A percentile compares a stretch with the other conserved stretches of the same genome.
Conservation (phyloP, 805 yeast genomes). For the Lipomyces sp. region DNA sequence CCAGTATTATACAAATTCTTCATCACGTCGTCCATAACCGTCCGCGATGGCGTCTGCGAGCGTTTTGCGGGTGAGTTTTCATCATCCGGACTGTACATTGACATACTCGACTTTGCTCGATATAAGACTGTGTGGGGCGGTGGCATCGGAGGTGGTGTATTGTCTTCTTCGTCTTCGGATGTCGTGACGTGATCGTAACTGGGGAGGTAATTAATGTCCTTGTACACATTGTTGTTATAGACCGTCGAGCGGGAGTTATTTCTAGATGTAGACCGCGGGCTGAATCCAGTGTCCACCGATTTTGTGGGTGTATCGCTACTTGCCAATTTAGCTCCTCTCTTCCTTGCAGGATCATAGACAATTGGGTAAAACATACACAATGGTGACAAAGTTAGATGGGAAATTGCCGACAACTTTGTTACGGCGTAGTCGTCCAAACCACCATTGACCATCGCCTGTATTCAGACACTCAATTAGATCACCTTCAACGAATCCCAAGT, state of each 20-base stretch:
- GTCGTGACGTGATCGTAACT: background rate
- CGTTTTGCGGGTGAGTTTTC: conserved; percentile 17
- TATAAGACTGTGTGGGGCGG: conserved; percentile 45
- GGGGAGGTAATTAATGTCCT: background rate
- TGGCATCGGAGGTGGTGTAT: conserved; percentile 44
- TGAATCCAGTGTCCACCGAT: background rate
- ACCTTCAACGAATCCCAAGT: conserved; percentile 91
- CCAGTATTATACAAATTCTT: conserved; percentile 41
- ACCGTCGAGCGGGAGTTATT: background rate
- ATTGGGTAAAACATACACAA: conserved; percentile 46
- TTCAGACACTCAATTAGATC: conserved; percentile 84
- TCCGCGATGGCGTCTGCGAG: conserved; percentile 44
- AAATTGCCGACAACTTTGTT: conserved; percentile 84
- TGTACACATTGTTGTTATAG: background rate
- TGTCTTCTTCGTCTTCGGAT: conserved; percentile 2
- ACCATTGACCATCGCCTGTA: conserved; percentile 88
- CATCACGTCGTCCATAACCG: conserved; percentile 46
- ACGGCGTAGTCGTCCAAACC: conserved; percentile 80
- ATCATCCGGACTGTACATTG: conserved; percentile 15
- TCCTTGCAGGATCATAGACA: background rate
- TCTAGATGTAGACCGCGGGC: background rate
- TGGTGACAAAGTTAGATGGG: conserved; percentile 82
- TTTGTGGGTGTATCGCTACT: background rate
- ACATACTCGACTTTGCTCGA: conserved; percentile 25
- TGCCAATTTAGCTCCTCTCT: background rate